Evolutionary conservation across 805 yeast genomes (phyloP).

Genomic region (Wickerhamiella lipophila): DNA sequence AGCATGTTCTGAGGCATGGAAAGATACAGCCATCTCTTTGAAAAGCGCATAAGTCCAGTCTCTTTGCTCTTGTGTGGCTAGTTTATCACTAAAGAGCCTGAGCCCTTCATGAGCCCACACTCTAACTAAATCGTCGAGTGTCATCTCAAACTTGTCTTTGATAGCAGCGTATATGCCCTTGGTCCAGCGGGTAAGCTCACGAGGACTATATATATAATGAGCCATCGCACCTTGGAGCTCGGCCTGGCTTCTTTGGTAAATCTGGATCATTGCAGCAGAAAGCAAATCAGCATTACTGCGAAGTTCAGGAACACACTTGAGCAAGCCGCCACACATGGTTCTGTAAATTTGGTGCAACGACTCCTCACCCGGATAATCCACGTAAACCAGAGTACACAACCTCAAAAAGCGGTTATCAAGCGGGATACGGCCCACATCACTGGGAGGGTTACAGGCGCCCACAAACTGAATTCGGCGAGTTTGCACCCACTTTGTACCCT

Average conservation of each 20-base stretch:
- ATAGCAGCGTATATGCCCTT: conserved; percentile 54
- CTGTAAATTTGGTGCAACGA: conserved; percentile 59
- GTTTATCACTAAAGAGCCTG: conserved; percentile 63
- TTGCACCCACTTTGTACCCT: conserved; percentile 51
- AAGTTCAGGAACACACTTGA: conserved; percentile 49
- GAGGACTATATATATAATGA: conserved; percentile 73
- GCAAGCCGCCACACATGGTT: conserved; percentile 41
- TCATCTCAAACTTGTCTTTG: conserved; percentile 28
- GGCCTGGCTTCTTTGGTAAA: conserved; percentile 38
- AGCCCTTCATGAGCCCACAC: conserved; percentile 74
- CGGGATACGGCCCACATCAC: conserved; percentile 58
- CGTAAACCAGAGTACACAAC: conserved; percentile 51
- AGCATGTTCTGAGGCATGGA: conserved; percentile 27
- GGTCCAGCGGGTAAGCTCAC: conserved; percentile 82
- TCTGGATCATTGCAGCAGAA: conserved; percentile 52
- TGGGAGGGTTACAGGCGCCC: conserved; percentile 92
- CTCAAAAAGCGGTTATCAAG: conserved; percentile 52
- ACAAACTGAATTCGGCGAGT: conserved; percentile 60
- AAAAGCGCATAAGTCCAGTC: conserved; percentile 34
- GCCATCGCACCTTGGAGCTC: conserved; percentile 33
- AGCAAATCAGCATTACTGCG: conserved; percentile 41
- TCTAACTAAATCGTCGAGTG: conserved; percentile 38
- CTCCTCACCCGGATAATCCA: conserved; percentile 59
- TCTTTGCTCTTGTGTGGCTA: conserved; percentile 38
- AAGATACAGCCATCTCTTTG: conserved; percentile 16